Conservation (phyloP, 2,329 filamentous ascomycete species). For the Trichoderma hamatum region DNA sequence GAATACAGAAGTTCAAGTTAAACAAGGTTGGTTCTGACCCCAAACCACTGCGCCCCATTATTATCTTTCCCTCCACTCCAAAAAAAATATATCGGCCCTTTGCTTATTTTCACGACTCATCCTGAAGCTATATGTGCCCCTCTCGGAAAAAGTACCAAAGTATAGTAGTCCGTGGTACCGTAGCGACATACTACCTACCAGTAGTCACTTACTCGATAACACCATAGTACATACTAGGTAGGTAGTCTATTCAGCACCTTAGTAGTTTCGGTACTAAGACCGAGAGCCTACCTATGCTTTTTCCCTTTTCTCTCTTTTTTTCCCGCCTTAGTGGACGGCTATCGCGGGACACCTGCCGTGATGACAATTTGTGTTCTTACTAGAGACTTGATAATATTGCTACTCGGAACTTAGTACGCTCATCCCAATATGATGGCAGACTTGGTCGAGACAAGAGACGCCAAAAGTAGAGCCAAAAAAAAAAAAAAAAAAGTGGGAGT, state of each 20-base stretch:
- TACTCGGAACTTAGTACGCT: background rate
- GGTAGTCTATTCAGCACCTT: no score
- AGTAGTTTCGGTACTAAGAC: background rate
- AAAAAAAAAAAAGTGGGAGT: no score
- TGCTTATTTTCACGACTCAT: background rate
- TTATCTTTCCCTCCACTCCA: background rate
- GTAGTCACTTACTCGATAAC: background rate
- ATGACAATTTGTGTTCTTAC: background rate
- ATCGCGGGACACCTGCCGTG: background rate
- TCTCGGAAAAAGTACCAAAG: background rate
- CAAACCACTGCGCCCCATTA: background rate
- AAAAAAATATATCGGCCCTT: background rate
- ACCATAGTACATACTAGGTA: no score
- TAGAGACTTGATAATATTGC: background rate
- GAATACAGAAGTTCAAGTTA: background rate
- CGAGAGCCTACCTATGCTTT: no score
- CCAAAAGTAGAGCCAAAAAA: background rate
- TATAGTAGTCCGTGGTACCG: background rate
- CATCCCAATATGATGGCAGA: background rate
- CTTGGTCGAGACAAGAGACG: background rate
- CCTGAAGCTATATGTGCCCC: background rate
- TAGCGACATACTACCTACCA: no score
- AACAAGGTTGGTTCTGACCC: constrained; percentile 5
- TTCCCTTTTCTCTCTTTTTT: no score
- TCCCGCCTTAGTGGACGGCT: background rate